Evolutionary conservation across 768 basidiomycete species (phyloP), one percentile per base, ranked within the genome.

Genomic region (Trametes meyenii): DNA sequence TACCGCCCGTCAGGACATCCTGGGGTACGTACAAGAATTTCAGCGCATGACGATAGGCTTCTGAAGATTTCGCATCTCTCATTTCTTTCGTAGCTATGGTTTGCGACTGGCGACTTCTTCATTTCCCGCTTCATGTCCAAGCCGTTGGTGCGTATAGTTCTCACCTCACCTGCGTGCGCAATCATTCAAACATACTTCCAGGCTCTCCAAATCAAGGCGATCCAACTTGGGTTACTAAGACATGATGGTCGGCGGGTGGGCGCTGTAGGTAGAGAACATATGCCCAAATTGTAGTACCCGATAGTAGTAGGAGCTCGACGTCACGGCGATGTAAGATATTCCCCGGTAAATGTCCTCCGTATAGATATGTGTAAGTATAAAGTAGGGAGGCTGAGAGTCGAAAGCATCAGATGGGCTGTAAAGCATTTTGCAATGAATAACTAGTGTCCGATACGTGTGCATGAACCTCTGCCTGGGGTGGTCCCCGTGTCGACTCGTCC

Each of bases 1-100:
- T 80, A 76, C 58, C 70, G 76, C 13, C 78, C 77, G 6, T 73
- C 76, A 1, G 80, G 80, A 0, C 74, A 79, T 63, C 79, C 79
- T 17, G 78, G 77, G 10, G 78, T 79, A 55, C 36, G 74, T 70
- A 19, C 23, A 14, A 17, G 17, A 0, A 17, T n/a, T n/a, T n/a
- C n/a, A 5, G 11, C 16, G 58, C 23, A 19, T 43, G 24, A 5
- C 29, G 19, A 23, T 4, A 21, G 5, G 7, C 17, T 2, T 13
- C 23, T 24, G 13, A 26, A 24, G 29, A 16, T 36, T 14, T 19
- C 45, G n/a, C 21, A 12, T 48, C 21, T 21, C 44, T 21, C 7
- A 33, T 26, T 2, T n/a, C 4, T 40, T 43, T 5, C 0, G 38
- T 42, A 80, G 79, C 68, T 80, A 0, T 80, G 79, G 79, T 80